Evolutionary conservation across 2,329 filamentous ascomycete genomes (phyloP), one percentile per base, ranked within the genome.

Genomic region (Fusarium nisikadoi): DNA sequence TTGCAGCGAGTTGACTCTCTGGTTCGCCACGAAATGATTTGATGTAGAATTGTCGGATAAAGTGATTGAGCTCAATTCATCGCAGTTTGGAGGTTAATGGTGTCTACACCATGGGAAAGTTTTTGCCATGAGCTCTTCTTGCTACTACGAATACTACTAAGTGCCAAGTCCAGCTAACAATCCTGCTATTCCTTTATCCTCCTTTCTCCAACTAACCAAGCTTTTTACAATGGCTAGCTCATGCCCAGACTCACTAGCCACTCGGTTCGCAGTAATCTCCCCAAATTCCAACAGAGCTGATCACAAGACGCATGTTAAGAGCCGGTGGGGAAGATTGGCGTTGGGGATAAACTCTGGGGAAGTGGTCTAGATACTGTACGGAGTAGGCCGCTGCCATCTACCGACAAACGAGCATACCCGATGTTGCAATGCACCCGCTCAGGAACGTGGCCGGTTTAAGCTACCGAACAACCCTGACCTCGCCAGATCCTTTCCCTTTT

Each of bases 221-320:
- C 14, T 7, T 3, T 7, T 17, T 12, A 12, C 1, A 2, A 5
- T 17, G 8, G 3, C 20, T 17, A 19, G 11, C 8, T 6, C 3
- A 6, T 3, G 1, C 10, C 1, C n/a, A 13, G 2, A 20, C 20
- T 13, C 10, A 1, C 17, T 8, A 23, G 29, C 29, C 46, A 33
- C 9, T 17, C 2, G 8, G 13, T 17, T 9, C 23, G 20, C 8
- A 20, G 46, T 16, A 13, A 49, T 33, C 4, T 49, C 20, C 36
- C 29, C 46, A 20, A 33, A 49, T 13, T 33, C 20, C 29, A 23
- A 29, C 20, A 13, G 1, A 19, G 29, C 29, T 8, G 46, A 23
- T 49, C 20, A 49, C 11, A 49, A 49, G 46, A 33, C 20, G 8
- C 13, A 12, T 33, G 7, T 29, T 9, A 8, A 29, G 8, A 9